These are phyloP conservation scores for Meyerozyma guilliermondii DNA, from an alignment of 1,139 yeast genomes.

Conservation along the genomic window DNA sequence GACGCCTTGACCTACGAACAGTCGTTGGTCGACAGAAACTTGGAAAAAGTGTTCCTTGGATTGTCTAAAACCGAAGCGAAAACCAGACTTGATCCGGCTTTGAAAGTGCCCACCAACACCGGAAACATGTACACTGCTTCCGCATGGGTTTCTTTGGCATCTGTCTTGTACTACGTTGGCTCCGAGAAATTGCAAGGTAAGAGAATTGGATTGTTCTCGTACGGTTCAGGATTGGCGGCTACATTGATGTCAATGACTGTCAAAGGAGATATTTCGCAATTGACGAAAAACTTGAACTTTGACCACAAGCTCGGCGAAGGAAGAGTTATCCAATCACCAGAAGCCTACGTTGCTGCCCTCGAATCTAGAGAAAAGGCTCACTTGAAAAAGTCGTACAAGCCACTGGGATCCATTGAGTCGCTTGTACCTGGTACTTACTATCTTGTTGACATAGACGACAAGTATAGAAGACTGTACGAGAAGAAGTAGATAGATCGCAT, in stretches of 20 bases:
- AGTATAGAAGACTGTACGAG: conserved; percentile 77
- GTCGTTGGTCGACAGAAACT: conserved; percentile 70
- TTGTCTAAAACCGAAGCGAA: conserved; percentile 69
- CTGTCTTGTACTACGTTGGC: conserved; percentile 73
- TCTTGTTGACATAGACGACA: conserved; percentile 79
- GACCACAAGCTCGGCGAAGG: conserved; percentile 59
- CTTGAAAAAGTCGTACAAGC: conserved; percentile 71
- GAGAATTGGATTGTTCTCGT: conserved; percentile 90
- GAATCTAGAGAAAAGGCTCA: conserved; percentile 86
- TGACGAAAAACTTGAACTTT: conserved; percentile 63
- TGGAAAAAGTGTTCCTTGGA: conserved; percentile 82
- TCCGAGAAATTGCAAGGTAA: conserved; percentile 70
- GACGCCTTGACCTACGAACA: conserved; percentile 66
- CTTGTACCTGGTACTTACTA: conserved; percentile 78
- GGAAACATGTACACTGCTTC: conserved; percentile 99
- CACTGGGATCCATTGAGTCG: conserved; percentile 71
- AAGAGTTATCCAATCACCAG: conserved; percentile 69
- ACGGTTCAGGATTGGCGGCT: conserved; percentile 97
- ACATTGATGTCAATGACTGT: conserved; percentile 78
- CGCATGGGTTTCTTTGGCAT: conserved; percentile 81
- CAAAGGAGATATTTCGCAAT: conserved; percentile 71
- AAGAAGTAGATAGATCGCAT: conserved; percentile 29
- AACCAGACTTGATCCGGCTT: conserved; percentile 73
- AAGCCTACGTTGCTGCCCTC: conserved; percentile 75
- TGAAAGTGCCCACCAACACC: conserved; percentile 89